A percentile compares a stretch with the other conserved stretches of the same genome.
Conservation (phyloP, 2,329 filamentous ascomycete genomes). For the Cladophialophora yegresii region DNA sequence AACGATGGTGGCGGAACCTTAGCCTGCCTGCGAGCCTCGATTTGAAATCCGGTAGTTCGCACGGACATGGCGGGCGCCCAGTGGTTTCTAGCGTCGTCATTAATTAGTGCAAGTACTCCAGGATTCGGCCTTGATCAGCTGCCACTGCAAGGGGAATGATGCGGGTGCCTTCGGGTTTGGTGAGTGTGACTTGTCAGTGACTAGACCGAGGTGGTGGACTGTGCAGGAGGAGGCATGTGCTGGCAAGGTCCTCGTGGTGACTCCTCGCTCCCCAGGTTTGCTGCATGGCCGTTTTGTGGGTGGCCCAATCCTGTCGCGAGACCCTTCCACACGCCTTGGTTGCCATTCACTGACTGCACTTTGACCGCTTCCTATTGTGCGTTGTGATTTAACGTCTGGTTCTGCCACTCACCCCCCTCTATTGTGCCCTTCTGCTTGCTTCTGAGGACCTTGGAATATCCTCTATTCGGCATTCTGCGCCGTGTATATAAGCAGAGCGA, state of each 20-base stretch:
- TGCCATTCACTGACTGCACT: constrained; percentile 12
- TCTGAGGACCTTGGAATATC: background rate
- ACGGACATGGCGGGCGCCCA: background rate
- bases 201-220: background rate
- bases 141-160: background rate
- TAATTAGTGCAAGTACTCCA: background rate
- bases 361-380: constrained; percentile 20
- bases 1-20: too few species aligned
- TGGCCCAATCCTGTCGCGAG: constrained; percentile 1
- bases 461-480: background rate
- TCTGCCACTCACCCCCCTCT: constrained; percentile 3
- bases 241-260: constrained; percentile 16
- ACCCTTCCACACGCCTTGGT: constrained; percentile 10
- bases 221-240: constrained; percentile 10
- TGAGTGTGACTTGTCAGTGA: constrained; percentile 8
- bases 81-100: background rate
- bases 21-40: background rate
- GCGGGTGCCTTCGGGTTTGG: constrained; percentile 10
- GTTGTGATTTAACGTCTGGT: constrained; percentile 11
- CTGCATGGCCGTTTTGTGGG: background rate
- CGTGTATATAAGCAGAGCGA: background rate
- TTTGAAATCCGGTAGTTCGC: background rate
- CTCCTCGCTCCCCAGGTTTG: constrained; percentile 2
- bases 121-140: constrained; percentile 1
- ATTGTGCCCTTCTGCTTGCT: constrained; percentile 15